Evolutionary conservation across 1,284 basidiomycete genomes (phyloP), one percentile per base, ranked within the genome.

Genomic region (Pisolithus thermaeus): DNA sequence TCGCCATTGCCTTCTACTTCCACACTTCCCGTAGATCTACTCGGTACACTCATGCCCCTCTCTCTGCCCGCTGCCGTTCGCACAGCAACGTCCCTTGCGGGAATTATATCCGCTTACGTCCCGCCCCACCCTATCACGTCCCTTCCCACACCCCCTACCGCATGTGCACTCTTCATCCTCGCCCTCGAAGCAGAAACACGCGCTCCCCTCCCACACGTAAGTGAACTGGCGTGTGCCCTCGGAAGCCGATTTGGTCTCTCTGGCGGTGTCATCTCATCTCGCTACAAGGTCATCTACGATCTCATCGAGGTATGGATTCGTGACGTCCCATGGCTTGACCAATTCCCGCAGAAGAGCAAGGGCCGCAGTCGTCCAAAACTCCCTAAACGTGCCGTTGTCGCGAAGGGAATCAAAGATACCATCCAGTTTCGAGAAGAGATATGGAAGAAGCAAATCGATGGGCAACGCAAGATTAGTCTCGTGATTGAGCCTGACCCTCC

Each of bases 101-200:
- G 71, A 30, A 69, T 84, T 38, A 61, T 85, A 39, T 63, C 72
- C 27, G 74, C 76, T 14, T 66, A 76, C 5, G 67, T 60, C 49
- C 65, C 74, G 18, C 63, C 62, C 32, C 66, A 76, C 8, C 58
- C 74, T 5, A 61, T 73, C 46, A 23, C 66, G 43, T 60, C 58
- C 54, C 72, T 66, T 62, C 76, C 68, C 53, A 73, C 69, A 42
- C 72, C 63, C 25, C 74, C 82, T 9, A 81, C 79, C 1, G 83
- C 86, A 2, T 83, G 81, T 58, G 88, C 85, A 7, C 64, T 86
- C 12, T 70, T 87, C 56, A 74, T 90, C n/a, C 74, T 90, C 50
- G 78, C 84, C 0, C 66, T 90, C 40, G 88, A 91, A 70, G 83
- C 79, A 3, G 80, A 84, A 59, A 67, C 70, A 2, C 76, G 79